Evolutionary conservation across 1,284 basidiomycete species (phyloP).

Genomic region (Exsudoporus floridanus): DNA sequence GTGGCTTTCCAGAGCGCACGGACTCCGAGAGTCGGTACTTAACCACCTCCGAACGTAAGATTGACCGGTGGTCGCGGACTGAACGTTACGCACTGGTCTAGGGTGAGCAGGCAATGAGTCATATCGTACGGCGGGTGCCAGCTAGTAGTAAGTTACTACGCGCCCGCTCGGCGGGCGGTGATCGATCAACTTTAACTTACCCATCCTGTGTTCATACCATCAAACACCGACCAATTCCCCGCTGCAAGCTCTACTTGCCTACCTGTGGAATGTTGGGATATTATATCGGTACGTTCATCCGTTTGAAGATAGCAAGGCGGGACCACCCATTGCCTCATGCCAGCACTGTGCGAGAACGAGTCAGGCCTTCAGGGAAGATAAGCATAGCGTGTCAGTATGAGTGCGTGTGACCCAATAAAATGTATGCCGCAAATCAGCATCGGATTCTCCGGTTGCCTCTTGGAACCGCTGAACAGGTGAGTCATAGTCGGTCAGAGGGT

Average conservation of each 20-base stretch:
- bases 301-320: constrained; percentile 6
- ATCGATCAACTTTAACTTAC: background rate
- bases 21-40: constrained; percentile 13
- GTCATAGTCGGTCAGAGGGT: constrained; percentile 15
- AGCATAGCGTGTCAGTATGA: background rate
- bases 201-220: constrained; percentile 15
- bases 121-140: background rate
- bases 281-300: constrained; percentile 16
- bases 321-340: constrained; percentile 3
- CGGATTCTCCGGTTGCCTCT: constrained; percentile 8
- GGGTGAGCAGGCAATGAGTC: constrained; percentile 14
- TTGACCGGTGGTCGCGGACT: constrained; percentile 7
- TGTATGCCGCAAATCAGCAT: constrained; percentile 14
- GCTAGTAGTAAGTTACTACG: too few relatives aligned
- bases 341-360: background rate
- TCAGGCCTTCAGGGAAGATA: background rate
- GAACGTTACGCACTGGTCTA: constrained; percentile 9
- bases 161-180: background rate
- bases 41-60: constrained; percentile 19
- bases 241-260: constrained; percentile 2
- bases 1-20: constrained; percentile 11
- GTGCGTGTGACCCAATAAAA: background rate
- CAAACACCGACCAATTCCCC: constrained; percentile 18
- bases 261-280: constrained; percentile 13
- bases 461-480: constrained; percentile 16